Evolutionary conservation across 495 filamentous ascomycete species (phyloP).

Genomic region (Staphylotrichum longicolle): DNA sequence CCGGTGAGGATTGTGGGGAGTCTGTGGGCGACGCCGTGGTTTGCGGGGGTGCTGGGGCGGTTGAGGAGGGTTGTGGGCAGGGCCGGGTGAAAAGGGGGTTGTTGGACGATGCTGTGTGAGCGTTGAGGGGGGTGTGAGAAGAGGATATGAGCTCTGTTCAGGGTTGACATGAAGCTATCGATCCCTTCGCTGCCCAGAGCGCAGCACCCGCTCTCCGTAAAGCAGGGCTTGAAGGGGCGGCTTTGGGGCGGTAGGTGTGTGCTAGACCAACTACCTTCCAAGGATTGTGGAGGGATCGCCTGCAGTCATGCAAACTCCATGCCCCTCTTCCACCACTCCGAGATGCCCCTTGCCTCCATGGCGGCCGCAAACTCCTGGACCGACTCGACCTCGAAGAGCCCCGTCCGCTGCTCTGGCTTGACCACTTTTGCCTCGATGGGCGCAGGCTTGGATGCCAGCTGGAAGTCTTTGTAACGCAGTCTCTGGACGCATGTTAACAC

Average conservation of each 20-base stretch:
- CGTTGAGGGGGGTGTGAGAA: too few species aligned
- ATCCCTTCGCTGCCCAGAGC: too few species aligned
- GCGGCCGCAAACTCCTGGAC: slow-evolving; percentile 31
- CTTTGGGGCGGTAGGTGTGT: too few species aligned
- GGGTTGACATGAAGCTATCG: too few species aligned
- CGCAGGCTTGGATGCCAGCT: slow-evolving; percentile 29
- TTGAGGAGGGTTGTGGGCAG: slow-evolving; percentile 6
- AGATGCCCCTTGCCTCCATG: slow-evolving; percentile 32
- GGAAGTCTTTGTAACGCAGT: slow-evolving; percentile 37
- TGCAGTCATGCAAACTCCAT: slow-evolving; percentile 29
- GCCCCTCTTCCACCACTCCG: slow-evolving; percentile 30
- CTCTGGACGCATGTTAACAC: slow-evolving; percentile 16
- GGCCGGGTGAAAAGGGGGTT: not conserved
- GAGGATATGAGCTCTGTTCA: too few species aligned
- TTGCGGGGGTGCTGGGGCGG: slow-evolving; percentile 61
- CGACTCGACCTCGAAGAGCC: slow-evolving; percentile 28
- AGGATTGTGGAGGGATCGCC: too few species aligned
- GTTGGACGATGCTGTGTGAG: too few species aligned
- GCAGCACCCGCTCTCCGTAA: too few species aligned
- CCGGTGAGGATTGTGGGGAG: slow-evolving; percentile 72
- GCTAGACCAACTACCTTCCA: too few species aligned
- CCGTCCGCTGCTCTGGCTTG: slow-evolving; percentile 17
- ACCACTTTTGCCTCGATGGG: slow-evolving; percentile 13
- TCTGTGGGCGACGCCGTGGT: slow-evolving; percentile 91
- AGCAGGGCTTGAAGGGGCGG: too few species aligned